These are phyloP conservation scores for Oropetium thomaeum DNA, from an alignment of 176 grass and related monocot species.

Conservation along the genomic window DNA sequence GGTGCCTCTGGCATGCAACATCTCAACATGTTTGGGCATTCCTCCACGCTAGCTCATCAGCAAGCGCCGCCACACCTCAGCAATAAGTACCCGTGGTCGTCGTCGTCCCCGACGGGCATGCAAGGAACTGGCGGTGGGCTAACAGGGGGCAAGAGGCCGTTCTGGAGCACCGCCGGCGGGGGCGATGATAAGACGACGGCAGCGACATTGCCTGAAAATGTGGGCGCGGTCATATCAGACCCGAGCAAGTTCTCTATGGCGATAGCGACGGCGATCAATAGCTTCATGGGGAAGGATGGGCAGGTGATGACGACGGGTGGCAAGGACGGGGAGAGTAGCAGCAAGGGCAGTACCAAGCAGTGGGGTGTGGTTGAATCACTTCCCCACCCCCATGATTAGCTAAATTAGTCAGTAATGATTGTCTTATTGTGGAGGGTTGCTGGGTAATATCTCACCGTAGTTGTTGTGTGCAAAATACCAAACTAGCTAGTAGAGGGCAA, in stretches of 20 bases:
- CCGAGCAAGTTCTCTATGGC: slow-evolving; percentile 48
- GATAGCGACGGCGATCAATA: slow-evolving; percentile 44
- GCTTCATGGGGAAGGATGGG: slow-evolving; percentile 53
- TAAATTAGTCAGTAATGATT: slow-evolving; percentile 24
- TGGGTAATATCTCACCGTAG: neutral
- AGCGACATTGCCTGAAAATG: slow-evolving; percentile 22
- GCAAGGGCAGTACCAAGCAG: slow-evolving; percentile 43
- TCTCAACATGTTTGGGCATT: slow-evolving; percentile 34
- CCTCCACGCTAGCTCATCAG: slow-evolving; percentile 27
- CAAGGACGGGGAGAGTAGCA: slow-evolving; percentile 65
- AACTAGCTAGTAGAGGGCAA: slow-evolving; percentile 11
- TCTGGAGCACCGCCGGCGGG: slow-evolving; percentile 37
- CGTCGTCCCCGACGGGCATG: slow-evolving; percentile 17
- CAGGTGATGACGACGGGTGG: slow-evolving; percentile 8
- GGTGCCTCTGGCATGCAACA: slow-evolving; percentile 16
- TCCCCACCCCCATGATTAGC: slow-evolving; percentile 31
- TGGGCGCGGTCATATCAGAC: slow-evolving; percentile 19
- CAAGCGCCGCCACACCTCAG: slow-evolving; percentile 10
- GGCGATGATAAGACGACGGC: neutral
- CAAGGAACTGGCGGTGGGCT: neutral
- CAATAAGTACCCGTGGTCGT: slow-evolving; percentile 45
- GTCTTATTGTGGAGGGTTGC: slow-evolving; percentile 29
- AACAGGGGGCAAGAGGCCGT: slow-evolving; percentile 41
- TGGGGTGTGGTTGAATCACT: slow-evolving; percentile 43
- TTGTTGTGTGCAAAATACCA: slow-evolving; percentile 35